Evolutionary conservation across 108 stramenopile species (phyloP).

Genomic region (Aurantiochytrium sp.): DNA sequence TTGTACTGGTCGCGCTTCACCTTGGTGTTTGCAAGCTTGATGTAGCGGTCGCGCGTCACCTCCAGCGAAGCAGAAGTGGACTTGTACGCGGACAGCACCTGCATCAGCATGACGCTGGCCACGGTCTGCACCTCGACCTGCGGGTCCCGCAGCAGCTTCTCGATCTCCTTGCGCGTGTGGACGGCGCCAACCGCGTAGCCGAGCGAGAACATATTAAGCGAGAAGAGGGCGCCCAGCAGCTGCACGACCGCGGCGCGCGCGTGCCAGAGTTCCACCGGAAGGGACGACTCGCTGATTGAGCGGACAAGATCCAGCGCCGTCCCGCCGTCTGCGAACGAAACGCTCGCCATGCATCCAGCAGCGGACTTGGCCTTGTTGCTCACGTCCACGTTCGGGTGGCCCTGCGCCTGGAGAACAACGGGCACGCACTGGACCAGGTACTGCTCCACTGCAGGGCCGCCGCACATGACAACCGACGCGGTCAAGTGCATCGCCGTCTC

Average conservation of each 20-base stretch:
- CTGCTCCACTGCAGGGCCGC: not conserved
- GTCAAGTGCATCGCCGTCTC: not conserved
- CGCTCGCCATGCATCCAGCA: not conserved
- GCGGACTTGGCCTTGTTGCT: constrained; percentile 1
- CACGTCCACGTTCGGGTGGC: constrained; percentile 7
- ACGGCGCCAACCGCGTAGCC: constrained; percentile 8
- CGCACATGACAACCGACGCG: not conserved
- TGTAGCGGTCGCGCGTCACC: constrained; percentile 14
- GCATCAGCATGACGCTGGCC: not conserved
- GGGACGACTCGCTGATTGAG: not conserved
- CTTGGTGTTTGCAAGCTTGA: not conserved
- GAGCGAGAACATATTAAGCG: not conserved
- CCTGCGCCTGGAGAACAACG: not conserved
- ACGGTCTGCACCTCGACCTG: constrained; percentile 16
- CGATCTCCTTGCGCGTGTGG: not conserved
- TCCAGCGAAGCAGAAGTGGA: not conserved
- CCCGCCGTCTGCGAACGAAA: not conserved
- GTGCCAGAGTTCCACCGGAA: not conserved
- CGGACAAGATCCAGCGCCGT: not conserved
- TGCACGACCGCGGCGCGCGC: not conserved
- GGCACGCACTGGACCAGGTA: not conserved
- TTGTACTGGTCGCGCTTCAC: not conserved
- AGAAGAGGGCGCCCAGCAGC: not conserved
- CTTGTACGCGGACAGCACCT: not conserved
- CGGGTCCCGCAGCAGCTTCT: not conserved